These are phyloP conservation scores for Collybiopsis confluens DNA, from an alignment of 768 basidiomycete species.

Conservation along the genomic window DNA sequence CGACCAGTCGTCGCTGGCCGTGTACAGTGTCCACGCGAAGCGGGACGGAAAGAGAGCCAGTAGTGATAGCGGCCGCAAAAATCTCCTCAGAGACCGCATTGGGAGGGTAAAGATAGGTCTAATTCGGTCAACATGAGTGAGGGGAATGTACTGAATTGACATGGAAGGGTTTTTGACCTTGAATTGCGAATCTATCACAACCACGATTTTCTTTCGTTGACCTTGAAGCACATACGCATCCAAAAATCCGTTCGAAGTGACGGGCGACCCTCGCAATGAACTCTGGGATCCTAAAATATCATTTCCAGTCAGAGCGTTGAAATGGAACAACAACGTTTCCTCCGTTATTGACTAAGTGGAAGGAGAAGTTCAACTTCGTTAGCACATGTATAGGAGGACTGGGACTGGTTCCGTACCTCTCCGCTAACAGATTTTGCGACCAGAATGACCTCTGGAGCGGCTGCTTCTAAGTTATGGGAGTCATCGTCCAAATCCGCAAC, in stretches of 20 bases:
- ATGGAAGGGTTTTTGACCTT: constrained; percentile 56
- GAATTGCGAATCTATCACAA: constrained; percentile 71
- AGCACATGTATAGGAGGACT: constrained; percentile 52
- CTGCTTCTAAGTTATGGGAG: background rate
- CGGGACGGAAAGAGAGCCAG: constrained; percentile 52
- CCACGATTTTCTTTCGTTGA: constrained; percentile 42
- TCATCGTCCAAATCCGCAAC: constrained; percentile 39
- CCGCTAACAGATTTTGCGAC: constrained; percentile 57
- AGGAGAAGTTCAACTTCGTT: constrained; percentile 37
- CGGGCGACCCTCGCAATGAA: constrained; percentile 54
- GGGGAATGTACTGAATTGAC: constrained; percentile 21
- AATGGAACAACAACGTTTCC: constrained; percentile 72
- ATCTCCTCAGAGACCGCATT: constrained; percentile 38
- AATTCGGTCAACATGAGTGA: constrained; percentile 18
- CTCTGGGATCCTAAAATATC: constrained; percentile 38
- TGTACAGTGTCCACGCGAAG: constrained; percentile 29
- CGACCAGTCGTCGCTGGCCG: constrained; percentile 45
- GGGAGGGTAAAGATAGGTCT: constrained; percentile 70
- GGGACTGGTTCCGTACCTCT: constrained; percentile 42
- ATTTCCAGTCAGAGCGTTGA: constrained; percentile 78
- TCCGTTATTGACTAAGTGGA: constrained; percentile 41
- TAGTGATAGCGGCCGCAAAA: constrained; percentile 39
- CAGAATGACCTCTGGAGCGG: constrained; percentile 53
- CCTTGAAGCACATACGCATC: constrained; percentile 54
- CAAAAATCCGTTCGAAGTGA: constrained; percentile 53